Evolutionary conservation across 129 eudicot genomes (phyloP).

Genomic region (Dittrichia graveolens): DNA sequence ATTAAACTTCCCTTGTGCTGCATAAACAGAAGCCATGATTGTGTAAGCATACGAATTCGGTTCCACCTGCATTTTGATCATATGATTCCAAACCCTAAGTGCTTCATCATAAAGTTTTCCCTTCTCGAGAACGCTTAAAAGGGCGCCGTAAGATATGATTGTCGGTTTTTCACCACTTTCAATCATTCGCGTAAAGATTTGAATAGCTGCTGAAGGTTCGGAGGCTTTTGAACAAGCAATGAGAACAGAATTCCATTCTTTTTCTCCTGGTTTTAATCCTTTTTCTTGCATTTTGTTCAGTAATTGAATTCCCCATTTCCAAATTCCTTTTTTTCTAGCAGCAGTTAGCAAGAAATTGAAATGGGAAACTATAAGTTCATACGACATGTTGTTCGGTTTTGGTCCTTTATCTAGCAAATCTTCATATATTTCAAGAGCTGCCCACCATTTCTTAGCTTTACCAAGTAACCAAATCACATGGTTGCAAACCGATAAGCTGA

Average conservation of each 20-base stretch:
- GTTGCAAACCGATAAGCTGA: slow-evolving; percentile 89
- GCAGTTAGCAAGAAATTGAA: slow-evolving; percentile 72
- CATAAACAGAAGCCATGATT: slow-evolving; percentile 86
- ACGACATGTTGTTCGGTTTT: slow-evolving; percentile 79
- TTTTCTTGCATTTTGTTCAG: slow-evolving; percentile 89
- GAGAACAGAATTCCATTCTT: slow-evolving; percentile 95
- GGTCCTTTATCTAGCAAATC: slow-evolving; percentile 89
- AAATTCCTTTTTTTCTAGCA: slow-evolving; percentile 74
- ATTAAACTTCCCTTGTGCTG: slow-evolving; percentile 67
- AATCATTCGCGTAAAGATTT: slow-evolving; percentile 78
- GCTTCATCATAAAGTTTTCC: slow-evolving; percentile 85
- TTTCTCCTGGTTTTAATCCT: slow-evolving; percentile 81
- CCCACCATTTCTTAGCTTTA: slow-evolving; percentile 99
- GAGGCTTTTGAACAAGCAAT: slow-evolving; percentile 93
- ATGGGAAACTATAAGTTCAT: slow-evolving; percentile 84
- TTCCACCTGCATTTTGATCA: slow-evolving; percentile 66
- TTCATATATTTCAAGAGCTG: slow-evolving; percentile 92
- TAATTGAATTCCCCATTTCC: slow-evolving; percentile 89
- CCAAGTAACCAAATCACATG: slow-evolving; percentile 93
- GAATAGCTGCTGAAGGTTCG: slow-evolving; percentile 78
- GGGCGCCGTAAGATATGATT: slow-evolving; percentile 82
- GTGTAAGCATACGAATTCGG: slow-evolving; percentile 91
- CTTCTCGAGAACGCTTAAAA: slow-evolving; percentile 86
- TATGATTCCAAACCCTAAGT: slow-evolving; percentile 75
- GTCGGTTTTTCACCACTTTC: slow-evolving; percentile 91